These are phyloP conservation scores for Diaporthe vexans DNA, from an alignment of 2,329 filamentous ascomycete species.

Conservation along the genomic window DNA sequence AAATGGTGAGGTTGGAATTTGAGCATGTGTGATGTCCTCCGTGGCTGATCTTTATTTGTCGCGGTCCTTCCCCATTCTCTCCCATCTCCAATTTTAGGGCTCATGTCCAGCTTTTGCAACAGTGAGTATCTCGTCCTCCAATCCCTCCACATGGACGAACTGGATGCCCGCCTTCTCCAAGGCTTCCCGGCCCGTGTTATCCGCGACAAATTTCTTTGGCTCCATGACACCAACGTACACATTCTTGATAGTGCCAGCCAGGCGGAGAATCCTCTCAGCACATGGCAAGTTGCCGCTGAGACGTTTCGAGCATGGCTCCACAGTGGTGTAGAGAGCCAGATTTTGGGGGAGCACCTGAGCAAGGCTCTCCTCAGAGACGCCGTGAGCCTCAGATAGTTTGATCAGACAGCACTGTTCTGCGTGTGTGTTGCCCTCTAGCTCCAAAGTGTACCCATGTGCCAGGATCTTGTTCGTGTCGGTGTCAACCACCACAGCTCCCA, in stretches of 20 bases:
- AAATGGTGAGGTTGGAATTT: neutral
- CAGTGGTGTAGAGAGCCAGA: conserved; percentile 86
- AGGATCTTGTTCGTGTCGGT: conserved; percentile 71
- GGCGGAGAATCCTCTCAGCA: conserved; percentile 80
- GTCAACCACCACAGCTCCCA: conserved; percentile 89
- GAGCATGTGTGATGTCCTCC: neutral
- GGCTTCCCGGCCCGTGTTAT: conserved; percentile 80
- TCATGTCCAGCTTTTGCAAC: conserved; percentile 88
- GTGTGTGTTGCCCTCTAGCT: conserved; percentile 93
- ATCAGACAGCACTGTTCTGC: conserved; percentile 93
- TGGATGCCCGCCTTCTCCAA: conserved; percentile 80
- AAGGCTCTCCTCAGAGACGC: conserved; percentile 68
- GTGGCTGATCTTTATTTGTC: neutral
- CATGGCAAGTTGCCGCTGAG: conserved; percentile 83
- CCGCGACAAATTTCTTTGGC: conserved; percentile 88
- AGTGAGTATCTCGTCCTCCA: conserved; percentile 84
- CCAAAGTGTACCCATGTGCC: conserved; percentile 89
- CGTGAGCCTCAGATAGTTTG: conserved; percentile 72
- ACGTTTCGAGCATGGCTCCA: conserved; percentile 85
- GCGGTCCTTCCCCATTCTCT: neutral
- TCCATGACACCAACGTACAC: conserved; percentile 93
- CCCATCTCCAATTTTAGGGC: neutral
- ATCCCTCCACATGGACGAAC: conserved; percentile 78
- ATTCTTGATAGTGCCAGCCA: conserved; percentile 74
- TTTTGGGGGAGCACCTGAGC: conserved; percentile 64